Base-by-base conservation (phyloP, 495 filamentous ascomycete genomes). In the Aspergillus sclerotioniger region DNA sequence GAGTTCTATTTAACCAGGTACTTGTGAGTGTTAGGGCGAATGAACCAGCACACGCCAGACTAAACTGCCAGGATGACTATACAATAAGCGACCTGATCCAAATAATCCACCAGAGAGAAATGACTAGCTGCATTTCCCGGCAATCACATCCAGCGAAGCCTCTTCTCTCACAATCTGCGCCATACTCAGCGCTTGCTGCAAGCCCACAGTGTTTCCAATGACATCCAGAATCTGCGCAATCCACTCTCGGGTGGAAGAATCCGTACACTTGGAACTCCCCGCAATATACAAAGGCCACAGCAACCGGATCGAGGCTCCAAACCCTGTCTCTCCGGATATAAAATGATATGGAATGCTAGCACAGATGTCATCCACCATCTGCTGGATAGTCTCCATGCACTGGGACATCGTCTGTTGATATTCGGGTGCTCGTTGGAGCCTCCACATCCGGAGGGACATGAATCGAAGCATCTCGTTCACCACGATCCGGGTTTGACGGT, bases 221-320 rank as follows among this genome's bases (percentile, higher is more conserved):
- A 49, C 28, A 39, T 58, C 39, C 0, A 64, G 39, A 0, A 28
- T 44, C 13, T 61, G 47, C n/a, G 25, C 8, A 37, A 62, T 57
- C 59, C 59, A 62, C 8, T 51, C 20, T 16, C 45, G 56, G 15
- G 28, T 54, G 3, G 15, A 15, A 12, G 53, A 19, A 6, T 15
- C 16, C 8, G 52, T 3, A 3, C 25, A 43, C 3, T 29, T 10
- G 33, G 41, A 55, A 13, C 53, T 32, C 1, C 53, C 60, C 10
- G 57, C 60, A 60, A 65, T 16, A 13, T 62, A 65, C 43, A 65
- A 60, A n/a, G 63, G 63, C 59, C 56, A 62, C 7, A 53, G 35
- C 8, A 62, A 45, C 37, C 60, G 63, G 10, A 55, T 5, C 7
- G 48, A 43, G 15, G 53, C 60, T 17, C 55, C 63, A 33, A 65